Percentiles rank a stretch among this genome's conserved stretches.
These are phyloP conservation scores for Corymbia maculata DNA, from an alignment of 345 rosid genomes.

Conservation along the genomic window DNA sequence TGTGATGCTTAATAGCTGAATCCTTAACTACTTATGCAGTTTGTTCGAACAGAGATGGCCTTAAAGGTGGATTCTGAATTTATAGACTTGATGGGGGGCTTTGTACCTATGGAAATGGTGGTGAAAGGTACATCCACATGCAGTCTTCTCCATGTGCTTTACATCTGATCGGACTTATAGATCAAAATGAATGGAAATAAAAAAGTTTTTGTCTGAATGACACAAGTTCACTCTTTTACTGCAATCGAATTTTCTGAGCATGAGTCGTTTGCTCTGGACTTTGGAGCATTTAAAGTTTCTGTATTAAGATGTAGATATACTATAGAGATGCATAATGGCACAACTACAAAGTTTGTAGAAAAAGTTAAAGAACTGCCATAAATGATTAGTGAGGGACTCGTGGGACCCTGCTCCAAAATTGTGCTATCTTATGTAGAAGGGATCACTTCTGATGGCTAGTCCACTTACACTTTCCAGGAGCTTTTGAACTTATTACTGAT, in stretches of 20 bases:
- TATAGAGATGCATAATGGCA: background rate
- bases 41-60: constrained; percentile 64
- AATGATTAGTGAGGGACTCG: background rate
- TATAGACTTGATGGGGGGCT: constrained; percentile 55
- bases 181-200: background rate
- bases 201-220: background rate
- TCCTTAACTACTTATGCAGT: constrained; percentile 36
- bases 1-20: background rate
- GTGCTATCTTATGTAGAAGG: background rate
- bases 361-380: background rate
- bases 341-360: background rate
- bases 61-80: constrained; percentile 6
- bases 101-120: constrained; percentile 63
- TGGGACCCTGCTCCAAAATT: background rate
- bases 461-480: constrained; percentile 31
- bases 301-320: background rate
- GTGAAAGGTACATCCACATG: constrained; percentile 44
- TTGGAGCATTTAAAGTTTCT: background rate
- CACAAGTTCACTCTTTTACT: background rate
- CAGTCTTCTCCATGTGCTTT: background rate
- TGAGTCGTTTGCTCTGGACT: background rate
- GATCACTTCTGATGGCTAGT: background rate
- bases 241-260: background rate
- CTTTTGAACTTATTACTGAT: constrained; percentile 78
- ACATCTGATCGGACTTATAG: background rate